Evolutionary conservation across 2,329 filamentous ascomycete species (phyloP).

Genomic region (Ophiosphaerella korrae): DNA sequence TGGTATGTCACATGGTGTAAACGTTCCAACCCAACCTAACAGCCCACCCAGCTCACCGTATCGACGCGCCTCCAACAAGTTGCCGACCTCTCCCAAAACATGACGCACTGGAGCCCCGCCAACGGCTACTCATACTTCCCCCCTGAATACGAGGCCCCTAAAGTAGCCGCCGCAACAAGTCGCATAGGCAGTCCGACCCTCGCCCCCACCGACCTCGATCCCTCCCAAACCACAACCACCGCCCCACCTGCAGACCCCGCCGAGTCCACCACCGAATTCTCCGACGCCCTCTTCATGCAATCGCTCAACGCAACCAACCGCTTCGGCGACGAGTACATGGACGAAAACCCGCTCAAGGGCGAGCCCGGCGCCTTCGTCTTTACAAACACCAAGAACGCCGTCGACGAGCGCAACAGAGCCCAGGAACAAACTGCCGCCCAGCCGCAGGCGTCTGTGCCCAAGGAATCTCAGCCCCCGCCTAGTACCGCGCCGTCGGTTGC

Average conservation of each 20-base stretch:
- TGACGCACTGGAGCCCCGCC: constrained; percentile 63
- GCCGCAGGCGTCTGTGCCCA: constrained; percentile 14
- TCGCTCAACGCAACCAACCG: constrained; percentile 58
- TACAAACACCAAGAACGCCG: constrained; percentile 50
- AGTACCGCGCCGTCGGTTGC: constrained; percentile 36
- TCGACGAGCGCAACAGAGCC: constrained; percentile 49
- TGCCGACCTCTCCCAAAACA: constrained; percentile 57
- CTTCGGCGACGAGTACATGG: constrained; percentile 66
- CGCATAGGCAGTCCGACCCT: constrained; percentile 39
- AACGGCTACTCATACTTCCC: constrained; percentile 65
- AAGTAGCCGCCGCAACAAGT: constrained; percentile 32
- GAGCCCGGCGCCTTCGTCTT: constrained; percentile 68
- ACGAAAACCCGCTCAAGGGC: constrained; percentile 66
- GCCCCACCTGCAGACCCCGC: constrained; percentile 14
- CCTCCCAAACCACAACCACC: constrained; percentile 23
- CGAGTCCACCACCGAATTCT: constrained; percentile 31
- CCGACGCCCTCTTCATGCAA: constrained; percentile 46
- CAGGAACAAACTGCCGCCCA: constrained; percentile 32
- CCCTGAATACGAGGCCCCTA: constrained; percentile 50
- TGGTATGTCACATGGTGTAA: constrained; percentile 49
- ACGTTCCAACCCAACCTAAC: constrained; percentile 8
- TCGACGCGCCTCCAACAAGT: constrained; percentile 62
- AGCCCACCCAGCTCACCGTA: constrained; percentile 55
- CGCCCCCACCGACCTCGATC: constrained; percentile 33
- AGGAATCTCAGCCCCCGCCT: constrained; percentile 22